phyloP scores from a whole-genome alignment of 2,329 filamentous ascomycete genomes.

The Alternaria longipes region DNA sequence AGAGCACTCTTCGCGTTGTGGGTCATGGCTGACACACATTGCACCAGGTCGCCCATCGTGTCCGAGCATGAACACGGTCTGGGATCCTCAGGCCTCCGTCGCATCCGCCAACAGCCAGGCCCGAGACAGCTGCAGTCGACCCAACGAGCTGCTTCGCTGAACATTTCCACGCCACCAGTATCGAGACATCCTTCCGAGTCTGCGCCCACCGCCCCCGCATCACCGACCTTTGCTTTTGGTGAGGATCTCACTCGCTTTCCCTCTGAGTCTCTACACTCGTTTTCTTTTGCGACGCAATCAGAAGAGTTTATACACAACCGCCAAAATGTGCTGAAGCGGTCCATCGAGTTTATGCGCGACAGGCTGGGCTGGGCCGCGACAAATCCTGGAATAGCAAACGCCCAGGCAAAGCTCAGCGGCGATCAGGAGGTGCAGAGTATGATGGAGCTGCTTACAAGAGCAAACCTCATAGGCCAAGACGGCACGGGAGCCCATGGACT shows the following conservation, averaged over 20 bases:
- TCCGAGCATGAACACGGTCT: constrained; percentile 88
- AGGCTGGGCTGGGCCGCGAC: constrained; percentile 82
- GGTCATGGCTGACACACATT: constrained; percentile 24
- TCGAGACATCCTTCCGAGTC: constrained; percentile 59
- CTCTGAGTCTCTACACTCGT: constrained; percentile 95
- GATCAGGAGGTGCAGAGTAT: constrained; percentile 89
- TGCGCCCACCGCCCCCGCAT: constrained; percentile 70
- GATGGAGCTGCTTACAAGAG: constrained; percentile 85
- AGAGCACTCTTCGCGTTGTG: constrained; percentile 5
- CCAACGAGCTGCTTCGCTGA: constrained; percentile 76
- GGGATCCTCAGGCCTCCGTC: constrained; percentile 84
- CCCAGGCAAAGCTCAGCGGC: constrained; percentile 81
- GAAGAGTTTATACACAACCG: constrained; percentile 91
- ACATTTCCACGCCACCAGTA: constrained; percentile 66
- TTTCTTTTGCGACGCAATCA: constrained; percentile 95
- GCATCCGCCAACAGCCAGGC: constrained; percentile 88
- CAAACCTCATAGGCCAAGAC: constrained; percentile 78
- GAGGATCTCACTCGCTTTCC: constrained; percentile 95
- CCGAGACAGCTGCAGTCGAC: constrained; percentile 61
- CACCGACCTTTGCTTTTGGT: constrained; percentile 73
- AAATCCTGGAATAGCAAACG: constrained; percentile 79
- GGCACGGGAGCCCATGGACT: constrained; percentile 64
- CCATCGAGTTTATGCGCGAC: constrained; percentile 96
- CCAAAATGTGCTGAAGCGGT: constrained; percentile 91
- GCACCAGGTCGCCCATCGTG: constrained; percentile 77